Conservation (phyloP, 2,329 filamentous ascomycete species). For the Trichophyton mentagrophytes region DNA sequence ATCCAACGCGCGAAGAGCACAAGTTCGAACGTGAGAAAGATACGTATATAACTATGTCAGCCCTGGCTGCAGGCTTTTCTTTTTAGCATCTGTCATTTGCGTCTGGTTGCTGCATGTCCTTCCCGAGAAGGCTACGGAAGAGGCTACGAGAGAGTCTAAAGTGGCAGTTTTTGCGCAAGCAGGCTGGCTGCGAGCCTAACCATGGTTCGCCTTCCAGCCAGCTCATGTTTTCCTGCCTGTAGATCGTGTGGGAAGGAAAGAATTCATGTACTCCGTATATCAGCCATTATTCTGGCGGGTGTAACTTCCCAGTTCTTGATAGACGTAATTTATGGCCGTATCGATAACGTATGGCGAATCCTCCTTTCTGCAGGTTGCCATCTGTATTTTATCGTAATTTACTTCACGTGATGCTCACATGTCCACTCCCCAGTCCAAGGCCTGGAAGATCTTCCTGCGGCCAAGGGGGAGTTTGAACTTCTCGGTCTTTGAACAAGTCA, state of each 20-base stretch:
- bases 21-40: neutral
- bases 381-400: no score
- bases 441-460: no score
- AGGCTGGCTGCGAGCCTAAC: neutral
- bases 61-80: neutral
- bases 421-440: no score
- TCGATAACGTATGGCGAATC: no score
- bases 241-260: neutral
- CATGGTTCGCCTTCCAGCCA: neutral
- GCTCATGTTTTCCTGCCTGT: neutral
- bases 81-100: neutral
- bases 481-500: no score
- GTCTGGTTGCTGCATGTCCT: neutral
- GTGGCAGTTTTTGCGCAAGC: neutral
- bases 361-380: no score
- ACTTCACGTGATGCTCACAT: no score
- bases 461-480: no score
- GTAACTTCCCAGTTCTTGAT: constrained; percentile 2
- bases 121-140: neutral
- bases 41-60: neutral
- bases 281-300: neutral
- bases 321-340: neutral
- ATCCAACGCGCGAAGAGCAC: neutral
- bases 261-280: neutral
- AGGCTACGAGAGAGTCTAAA: neutral